A percentile compares a stretch with the other conserved stretches of the same genome.
These are phyloP conservation scores for Trapa bicornis DNA, from an alignment of 345 rosid genomes.

Conservation along the genomic window DNA sequence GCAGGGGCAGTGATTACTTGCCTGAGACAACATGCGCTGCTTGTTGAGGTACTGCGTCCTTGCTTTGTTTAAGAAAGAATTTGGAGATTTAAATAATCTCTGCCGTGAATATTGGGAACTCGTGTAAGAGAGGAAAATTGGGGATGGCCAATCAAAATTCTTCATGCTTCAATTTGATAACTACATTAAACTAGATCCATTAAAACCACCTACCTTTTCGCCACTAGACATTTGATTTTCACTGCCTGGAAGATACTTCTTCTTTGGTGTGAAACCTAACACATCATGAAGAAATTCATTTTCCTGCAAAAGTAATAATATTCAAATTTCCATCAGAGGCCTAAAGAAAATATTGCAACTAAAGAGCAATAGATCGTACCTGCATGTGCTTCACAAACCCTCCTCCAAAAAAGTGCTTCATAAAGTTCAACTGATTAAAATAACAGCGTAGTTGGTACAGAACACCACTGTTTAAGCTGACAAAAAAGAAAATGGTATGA, in stretches of 20 bases:
- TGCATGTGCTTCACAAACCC: slow-evolving; percentile 94
- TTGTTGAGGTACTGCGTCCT: slow-evolving; percentile 73
- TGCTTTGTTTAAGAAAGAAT: slow-evolving; percentile 66
- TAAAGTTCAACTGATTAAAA: slow-evolving; percentile 51
- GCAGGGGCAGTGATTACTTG: slow-evolving; percentile 6
- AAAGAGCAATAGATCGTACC: slow-evolving; percentile 28
- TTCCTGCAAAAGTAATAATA: slow-evolving; percentile 35
- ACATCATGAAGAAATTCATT: slow-evolving; percentile 66
- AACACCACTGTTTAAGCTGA: background rate
- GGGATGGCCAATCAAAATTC: background rate
- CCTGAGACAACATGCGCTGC: slow-evolving; percentile 79
- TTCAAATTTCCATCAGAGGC: background rate
- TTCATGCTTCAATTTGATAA: background rate
- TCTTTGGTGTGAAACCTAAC: slow-evolving; percentile 62
- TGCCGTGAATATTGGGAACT: slow-evolving; percentile 14
- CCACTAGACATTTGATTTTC: slow-evolving; percentile 29
- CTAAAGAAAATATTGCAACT: background rate
- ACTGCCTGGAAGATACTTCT: slow-evolving; percentile 22
- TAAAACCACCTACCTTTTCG: slow-evolving; percentile 44
- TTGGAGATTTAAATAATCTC: slow-evolving; percentile 72
- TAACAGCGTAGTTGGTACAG: background rate
- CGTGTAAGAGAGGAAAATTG: background rate
- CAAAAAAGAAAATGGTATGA: background rate
- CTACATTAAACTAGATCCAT: background rate
- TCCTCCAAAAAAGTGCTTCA: slow-evolving; percentile 79